Base-by-base conservation (phyloP, 805 yeast genomes). In the Wickerhamomyces rabaulensis region DNA sequence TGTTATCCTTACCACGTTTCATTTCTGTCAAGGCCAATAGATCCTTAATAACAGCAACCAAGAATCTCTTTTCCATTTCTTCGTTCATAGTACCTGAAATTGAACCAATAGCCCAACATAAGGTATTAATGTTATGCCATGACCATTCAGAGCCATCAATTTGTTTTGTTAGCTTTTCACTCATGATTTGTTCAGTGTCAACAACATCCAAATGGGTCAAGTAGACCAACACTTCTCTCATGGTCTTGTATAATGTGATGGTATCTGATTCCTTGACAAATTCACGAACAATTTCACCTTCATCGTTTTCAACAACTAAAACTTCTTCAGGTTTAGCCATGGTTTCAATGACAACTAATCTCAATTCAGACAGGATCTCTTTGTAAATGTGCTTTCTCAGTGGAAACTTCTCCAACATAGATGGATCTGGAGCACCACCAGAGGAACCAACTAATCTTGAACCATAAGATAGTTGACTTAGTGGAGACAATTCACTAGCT, bases 271-370 rank as follows among this genome's bases (percentile, higher is more conserved):
- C 99, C 62, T 88, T 89, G 47, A 92, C 97, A 54, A 92, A 91
- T 62, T 92, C 98, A 62, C 99, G 81, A 40, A 94, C 99, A 65
- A 94, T 92, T 70, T 94, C 99, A 57, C 99, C 99, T 70, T 94
- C 99, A 68, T 94, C 99, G 64, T 92, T 92, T 67, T 94, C 98
- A 43, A 91, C 97, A 70, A 94, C 80, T 47, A 94, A 75, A 46
- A 94, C 99, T 70, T 94, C 99, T 67, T 94, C 99, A 3, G 99
- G 99, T 65, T 96, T 82, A 1, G 88, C 99, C 99, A 94, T 94
- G 60, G 87, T 87, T 68, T 91, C 98, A 60, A 94, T 94, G 62
- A 94, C 84, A n/a, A 95, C 96, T 50, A 85, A 73, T 68, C 99
- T 81, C 59, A 94, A 75, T 61, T 82, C 82, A 4, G 97, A 83